Conservation (phyloP, 208 protist species). For the Trypanosoma congolense region DNA sequence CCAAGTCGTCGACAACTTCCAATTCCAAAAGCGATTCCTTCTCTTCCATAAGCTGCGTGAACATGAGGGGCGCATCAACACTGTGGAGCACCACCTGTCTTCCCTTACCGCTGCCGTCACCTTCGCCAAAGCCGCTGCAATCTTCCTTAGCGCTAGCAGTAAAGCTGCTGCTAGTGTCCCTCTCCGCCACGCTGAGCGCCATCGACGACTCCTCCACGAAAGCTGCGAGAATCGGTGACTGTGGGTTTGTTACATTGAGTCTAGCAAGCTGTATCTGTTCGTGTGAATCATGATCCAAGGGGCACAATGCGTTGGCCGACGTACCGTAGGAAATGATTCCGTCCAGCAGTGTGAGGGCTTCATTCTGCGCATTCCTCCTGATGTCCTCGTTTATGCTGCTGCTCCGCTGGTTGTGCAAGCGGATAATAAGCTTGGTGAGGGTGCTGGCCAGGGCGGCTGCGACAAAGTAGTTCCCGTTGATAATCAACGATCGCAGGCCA, state of each 20-base stretch:
- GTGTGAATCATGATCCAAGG: conserved; percentile 80
- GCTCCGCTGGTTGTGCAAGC: conserved; percentile 27
- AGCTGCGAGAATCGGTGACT: conserved; percentile 39
- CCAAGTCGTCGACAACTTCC: conserved; percentile 39
- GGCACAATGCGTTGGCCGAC: conserved; percentile 19
- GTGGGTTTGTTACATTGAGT: conserved; percentile 33
- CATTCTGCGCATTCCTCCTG: conserved; percentile 40
- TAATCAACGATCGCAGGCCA: conserved; percentile 54
- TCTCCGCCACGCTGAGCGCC: conserved; percentile 30
- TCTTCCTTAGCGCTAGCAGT: no score
- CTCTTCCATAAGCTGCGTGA: conserved; percentile 65
- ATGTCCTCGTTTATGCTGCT: conserved; percentile 21
- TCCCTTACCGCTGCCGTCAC: neutral
- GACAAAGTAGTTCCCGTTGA: conserved; percentile 93
- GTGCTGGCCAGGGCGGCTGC: conserved; percentile 82
- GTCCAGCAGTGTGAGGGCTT: conserved; percentile 56
- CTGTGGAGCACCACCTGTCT: conserved; percentile 23
- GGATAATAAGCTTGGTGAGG: conserved; percentile 93
- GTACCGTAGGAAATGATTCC: conserved; percentile 81
- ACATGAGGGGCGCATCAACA: conserved; percentile 68
- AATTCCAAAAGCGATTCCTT: conserved; percentile 58
- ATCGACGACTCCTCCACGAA: conserved; percentile 74
- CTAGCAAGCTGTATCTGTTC: conserved; percentile 89
- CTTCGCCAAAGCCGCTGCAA: no score
- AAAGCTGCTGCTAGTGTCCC: no score